A percentile compares a stretch with the other conserved stretches of the same genome.
Evolutionary conservation across 805 yeast genomes (phyloP).

Genomic region (Starmerella powellii): DNA sequence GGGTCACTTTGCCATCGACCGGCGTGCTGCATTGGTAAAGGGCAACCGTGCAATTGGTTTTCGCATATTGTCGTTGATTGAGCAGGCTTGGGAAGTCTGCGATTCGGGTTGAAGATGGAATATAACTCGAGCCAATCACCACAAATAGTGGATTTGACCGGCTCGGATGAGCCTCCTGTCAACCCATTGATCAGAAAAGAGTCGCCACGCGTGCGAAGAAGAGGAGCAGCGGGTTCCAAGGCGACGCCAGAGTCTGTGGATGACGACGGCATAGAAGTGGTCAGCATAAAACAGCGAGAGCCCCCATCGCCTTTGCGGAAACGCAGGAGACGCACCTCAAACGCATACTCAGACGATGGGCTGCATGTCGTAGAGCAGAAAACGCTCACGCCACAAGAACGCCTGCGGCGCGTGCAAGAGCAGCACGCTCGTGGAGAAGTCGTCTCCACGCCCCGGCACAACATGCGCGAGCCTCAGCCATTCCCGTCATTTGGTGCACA

Average conservation of each 20-base stretch:
- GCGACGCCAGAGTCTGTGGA: not conserved
- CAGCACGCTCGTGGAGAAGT: conserved; percentile 13
- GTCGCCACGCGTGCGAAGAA: not conserved
- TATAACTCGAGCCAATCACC: too few species aligned
- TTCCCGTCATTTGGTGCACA: not conserved
- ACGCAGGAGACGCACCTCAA: not conserved
- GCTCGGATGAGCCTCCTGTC: conserved; percentile 1
- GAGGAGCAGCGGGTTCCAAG: not conserved
- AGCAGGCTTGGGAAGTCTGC: too few species aligned
- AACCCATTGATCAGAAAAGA: conserved; percentile 1
- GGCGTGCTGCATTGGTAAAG: too few species aligned
- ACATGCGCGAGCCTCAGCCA: not conserved
- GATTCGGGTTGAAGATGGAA: too few species aligned
- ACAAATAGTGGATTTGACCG: conserved; percentile 9
- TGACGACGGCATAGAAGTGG: conserved; percentile 7
- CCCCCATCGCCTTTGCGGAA: not conserved
- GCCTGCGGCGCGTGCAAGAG: conserved; percentile 13
- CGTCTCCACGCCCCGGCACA: conserved; percentile 1
- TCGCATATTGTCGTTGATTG: too few species aligned
- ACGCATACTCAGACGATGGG: conserved; percentile 2
- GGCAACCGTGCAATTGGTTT: too few species aligned
- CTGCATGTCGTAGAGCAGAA: conserved; percentile 10
- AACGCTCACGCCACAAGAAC: conserved; percentile 15
- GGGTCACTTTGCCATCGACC: too few species aligned
- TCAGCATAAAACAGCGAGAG: not conserved